Evolutionary conservation across 1,284 basidiomycete genomes (phyloP).

Genomic region (Boletus semigastroideus): DNA sequence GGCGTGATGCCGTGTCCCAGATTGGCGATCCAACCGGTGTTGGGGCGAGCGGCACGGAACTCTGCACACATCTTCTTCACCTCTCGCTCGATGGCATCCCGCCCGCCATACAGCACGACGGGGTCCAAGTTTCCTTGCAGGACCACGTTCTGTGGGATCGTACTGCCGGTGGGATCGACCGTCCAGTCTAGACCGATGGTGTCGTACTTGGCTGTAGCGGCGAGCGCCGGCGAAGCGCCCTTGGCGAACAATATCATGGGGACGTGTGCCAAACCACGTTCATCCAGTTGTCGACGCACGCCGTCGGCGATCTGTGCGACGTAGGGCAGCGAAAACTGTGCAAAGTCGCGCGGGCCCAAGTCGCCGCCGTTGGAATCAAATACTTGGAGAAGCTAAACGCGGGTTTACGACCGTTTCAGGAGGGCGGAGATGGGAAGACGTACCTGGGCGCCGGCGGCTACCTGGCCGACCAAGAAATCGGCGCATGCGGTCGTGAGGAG

Average conservation of each 20-base stretch:
- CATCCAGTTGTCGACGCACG: constrained; percentile 60
- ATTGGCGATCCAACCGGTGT: constrained; percentile 89
- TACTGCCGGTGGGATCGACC: constrained; percentile 62
- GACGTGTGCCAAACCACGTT: constrained; percentile 53
- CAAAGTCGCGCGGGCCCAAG: constrained; percentile 84
- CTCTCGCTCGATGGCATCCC: constrained; percentile 83
- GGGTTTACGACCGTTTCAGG: background rate
- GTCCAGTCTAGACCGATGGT: constrained; percentile 90
- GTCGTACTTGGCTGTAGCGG: constrained; percentile 73
- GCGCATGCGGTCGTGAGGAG: constrained; percentile 84
- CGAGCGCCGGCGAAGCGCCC: constrained; percentile 77
- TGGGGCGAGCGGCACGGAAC: constrained; percentile 61
- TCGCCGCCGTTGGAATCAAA: constrained; percentile 97
- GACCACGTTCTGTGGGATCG: constrained; percentile 48
- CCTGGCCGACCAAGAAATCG: constrained; percentile 87
- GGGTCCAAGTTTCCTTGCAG: constrained; percentile 98
- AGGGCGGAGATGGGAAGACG: constrained; percentile 15
- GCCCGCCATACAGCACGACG: constrained; percentile 82
- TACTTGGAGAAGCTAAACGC: constrained; percentile 80
- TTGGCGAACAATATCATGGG: constrained; percentile 93
- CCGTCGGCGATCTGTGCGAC: constrained; percentile 60
- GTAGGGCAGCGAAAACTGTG: constrained; percentile 71
- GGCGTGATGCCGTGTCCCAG: constrained; percentile 97
- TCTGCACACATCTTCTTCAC: constrained; percentile 82
- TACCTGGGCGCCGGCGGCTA: constrained; percentile 91